Evolutionary conservation across 2,329 filamentous ascomycete species (phyloP), one percentile per base, ranked within the genome.

Genomic region (Scedosporium dehoogii): DNA sequence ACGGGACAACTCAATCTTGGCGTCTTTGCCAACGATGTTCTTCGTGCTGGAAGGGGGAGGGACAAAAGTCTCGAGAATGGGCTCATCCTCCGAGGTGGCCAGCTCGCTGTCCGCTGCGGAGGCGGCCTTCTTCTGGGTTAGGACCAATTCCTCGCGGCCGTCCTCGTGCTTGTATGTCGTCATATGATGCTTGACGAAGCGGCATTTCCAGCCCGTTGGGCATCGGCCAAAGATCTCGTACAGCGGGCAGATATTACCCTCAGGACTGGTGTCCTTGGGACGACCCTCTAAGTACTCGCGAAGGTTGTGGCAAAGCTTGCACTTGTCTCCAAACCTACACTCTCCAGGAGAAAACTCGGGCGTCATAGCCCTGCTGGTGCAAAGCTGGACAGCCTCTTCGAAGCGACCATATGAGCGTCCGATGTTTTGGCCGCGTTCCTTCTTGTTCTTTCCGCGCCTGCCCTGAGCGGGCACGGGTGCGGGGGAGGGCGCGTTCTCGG

Each of bases 201-300:
- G 88, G 73, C 94, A 99, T 73, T 93, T 96, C 92, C 93, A 99
- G 5, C 94, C 94, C 14, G 88, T 85, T 58, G 84, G 82, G 69
- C 94, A 99, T 65, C 81, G 85, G 12, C 92, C 92, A 66, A 88
- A 84, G 16, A 80, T 79, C 67, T 90, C 87, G 73, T 86, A 97
- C 7, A 96, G 83, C 0, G 92, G 93, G 70, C 94, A 99, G 65
- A 88, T 80, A 6, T 90, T 89, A 51, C 80, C 81, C 6, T 46
- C 61, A 3, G 61, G 57, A 0, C 89, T 91, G 4, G 82, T 81
- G 70, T 97, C 91, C 64, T 85, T 85, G 55, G 91, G 85, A 67
- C 93, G 92, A 65, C 92, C 89, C 63, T 94, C 85, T 58, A 99
- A 78, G 71, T 99, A 99, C 71, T 86, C 87, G 65, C 94, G 86